Evolutionary conservation across 768 basidiomycete species (phyloP), one percentile per base, ranked within the genome.

Genomic region (Termitomyces sp.): DNA sequence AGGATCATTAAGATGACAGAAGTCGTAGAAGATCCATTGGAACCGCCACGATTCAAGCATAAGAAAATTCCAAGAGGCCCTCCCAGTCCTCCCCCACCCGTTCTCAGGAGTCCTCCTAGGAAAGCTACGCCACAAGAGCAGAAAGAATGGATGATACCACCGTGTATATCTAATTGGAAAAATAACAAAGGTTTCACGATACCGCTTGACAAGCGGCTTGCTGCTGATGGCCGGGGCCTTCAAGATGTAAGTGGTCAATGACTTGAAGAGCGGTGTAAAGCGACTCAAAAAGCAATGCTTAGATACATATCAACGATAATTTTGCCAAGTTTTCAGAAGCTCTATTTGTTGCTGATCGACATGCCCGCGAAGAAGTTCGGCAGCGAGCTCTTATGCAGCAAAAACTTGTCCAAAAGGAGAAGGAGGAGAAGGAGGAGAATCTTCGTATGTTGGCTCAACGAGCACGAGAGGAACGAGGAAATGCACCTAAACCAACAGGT

Each of bases 171-270:
- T 30, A 99, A 99, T 75, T 99, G 97, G 97, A 99, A 99, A 79
- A 99, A 99, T 79, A 98, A 98, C 86, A 99, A 98, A 76, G 97
- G 97, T 82, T 99, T 95, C 72, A 98, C 97, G 1, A 98, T 98
- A 67, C 96, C 97, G 39, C 81, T 98, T 36, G 97, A 98, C 70
- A 98, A 99, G 76, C 91, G 96, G 63, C 78, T 99, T 55, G 97
- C 97, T 41, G 96, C 97, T 4, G 97, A 98, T 72, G 96, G 96
- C n/a, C 84, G 96, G 65, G 97, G 97, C 59, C 80, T 99, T 36
- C 97, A 99, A 73, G 97, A 99, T 71, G 96, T 97, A 63, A 71
- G 91, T 79, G 33, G 18, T n/a, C 33, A 30, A 8, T 41, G 22
- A 18, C 36, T 59, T 36, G 59, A 34, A 11, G 47, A 18, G 18